These are phyloP conservation scores for Solanum pennellii DNA, from an alignment of 257 asterid genomes.

Conservation along the genomic window DNA sequence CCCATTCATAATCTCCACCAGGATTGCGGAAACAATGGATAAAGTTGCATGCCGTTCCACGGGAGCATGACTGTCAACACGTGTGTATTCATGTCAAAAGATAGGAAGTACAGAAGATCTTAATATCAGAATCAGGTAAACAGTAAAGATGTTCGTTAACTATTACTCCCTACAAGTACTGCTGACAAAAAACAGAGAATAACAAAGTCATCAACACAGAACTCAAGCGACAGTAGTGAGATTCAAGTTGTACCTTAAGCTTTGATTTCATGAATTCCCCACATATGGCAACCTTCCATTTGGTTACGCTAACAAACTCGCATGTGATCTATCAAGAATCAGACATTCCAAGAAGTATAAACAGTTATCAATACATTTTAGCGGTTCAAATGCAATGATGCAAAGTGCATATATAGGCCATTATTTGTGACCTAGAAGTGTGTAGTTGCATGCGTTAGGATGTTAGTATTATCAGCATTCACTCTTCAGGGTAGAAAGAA, in stretches of 20 bases:
- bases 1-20: constrained; percentile 99
- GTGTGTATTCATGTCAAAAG: neutral
- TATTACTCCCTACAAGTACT: neutral
- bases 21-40: constrained; percentile 91
- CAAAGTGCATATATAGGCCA: neutral
- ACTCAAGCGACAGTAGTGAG: neutral
- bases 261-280: constrained; percentile 88
- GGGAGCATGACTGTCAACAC: constrained; percentile 66
- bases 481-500: neutral
- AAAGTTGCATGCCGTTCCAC: constrained; percentile 90
- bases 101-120: neutral
- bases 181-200: neutral
- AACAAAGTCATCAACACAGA: neutral
- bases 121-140: constrained; percentile 1
- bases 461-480: neutral
- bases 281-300: constrained; percentile 93
- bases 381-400: constrained; percentile 1
- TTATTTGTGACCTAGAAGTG: neutral
- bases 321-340: constrained; percentile 48
- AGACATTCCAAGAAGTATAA: neutral
- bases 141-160: neutral
- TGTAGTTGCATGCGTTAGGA: neutral
- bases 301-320: constrained; percentile 77
- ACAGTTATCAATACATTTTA: neutral
- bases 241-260: constrained; percentile 42